Percentiles rank a stretch among this genome's conserved stretches.
phyloP scores from a whole-genome alignment of 805 yeast genomes.

The Allodekkera sacchari region DNA sequence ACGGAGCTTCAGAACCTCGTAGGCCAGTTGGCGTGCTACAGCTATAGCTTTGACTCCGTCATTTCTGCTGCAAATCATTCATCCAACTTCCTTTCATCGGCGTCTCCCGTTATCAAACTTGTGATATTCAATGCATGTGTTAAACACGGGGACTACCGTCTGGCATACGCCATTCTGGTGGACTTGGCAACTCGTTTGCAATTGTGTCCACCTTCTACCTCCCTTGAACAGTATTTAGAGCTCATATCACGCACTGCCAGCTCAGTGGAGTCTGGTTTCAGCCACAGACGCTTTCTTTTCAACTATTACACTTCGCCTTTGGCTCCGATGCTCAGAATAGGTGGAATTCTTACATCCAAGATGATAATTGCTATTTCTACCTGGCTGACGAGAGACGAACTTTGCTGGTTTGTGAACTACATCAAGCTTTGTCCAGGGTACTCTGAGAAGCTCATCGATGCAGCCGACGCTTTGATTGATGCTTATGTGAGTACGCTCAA shows the following conservation, averaged over 20 bases:
- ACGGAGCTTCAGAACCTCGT: too few species aligned
- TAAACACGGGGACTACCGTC: constrained; percentile 11
- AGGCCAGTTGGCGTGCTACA: too few species aligned
- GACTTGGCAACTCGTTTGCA: constrained; percentile 4
- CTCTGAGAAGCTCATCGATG: not conserved
- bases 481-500: not conserved
- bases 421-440: constrained; percentile 9
- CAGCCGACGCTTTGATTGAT: constrained; percentile 6
- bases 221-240: constrained; percentile 10
- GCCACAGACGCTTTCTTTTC: constrained; percentile 15
- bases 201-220: constrained; percentile 9
- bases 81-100: constrained; percentile 3
- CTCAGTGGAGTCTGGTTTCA: constrained; percentile 9
- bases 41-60: too few species aligned
- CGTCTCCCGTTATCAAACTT: constrained; percentile 7
- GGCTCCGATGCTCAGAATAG: constrained; percentile 6
- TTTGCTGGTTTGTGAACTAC: constrained; percentile 16
- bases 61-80: too few species aligned
- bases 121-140: constrained; percentile 11
- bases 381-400: constrained; percentile 13
- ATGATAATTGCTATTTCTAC: constrained; percentile 6
- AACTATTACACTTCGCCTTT: constrained; percentile 15
- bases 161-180: constrained; percentile 10
- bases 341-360: constrained; percentile 6
- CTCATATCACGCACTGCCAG: constrained; percentile 9